Percentiles rank a stretch among this genome's conserved stretches.
Evolutionary conservation across 2,329 filamentous ascomycete species (phyloP).

Genomic region (Myriosclerotinia curreyana): DNA sequence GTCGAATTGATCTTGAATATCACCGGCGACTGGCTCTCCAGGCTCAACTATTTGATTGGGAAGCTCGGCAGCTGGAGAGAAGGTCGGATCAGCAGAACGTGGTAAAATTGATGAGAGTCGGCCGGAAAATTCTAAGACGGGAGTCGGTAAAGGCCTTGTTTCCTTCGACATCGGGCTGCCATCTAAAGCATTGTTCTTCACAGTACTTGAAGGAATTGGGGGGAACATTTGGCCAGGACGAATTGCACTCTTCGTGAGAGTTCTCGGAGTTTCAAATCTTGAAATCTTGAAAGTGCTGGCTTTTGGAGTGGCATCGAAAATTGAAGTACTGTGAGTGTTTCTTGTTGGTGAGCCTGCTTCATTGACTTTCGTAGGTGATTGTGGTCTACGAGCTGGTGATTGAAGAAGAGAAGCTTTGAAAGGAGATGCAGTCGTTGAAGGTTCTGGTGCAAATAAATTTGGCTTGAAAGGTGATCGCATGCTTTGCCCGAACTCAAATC

Average conservation of each 20-base stretch:
- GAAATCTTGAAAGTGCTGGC: conserved; percentile 37
- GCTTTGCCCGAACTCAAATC: conserved; percentile 37
- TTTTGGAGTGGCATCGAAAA: conserved; percentile 35
- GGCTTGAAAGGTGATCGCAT: conserved; percentile 37
- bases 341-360: conserved; percentile 37
- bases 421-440: conserved; percentile 25
- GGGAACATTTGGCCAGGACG: conserved; percentile 31
- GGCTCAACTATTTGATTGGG: conserved; percentile 27
- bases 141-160: background rate
- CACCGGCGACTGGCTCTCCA: background rate
- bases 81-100: conserved; percentile 37
- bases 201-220: conserved; percentile 27
- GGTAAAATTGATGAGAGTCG: conserved; percentile 44
- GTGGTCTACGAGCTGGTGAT: conserved; percentile 38
- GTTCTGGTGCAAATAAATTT: conserved; percentile 31
- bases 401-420: conserved; percentile 38
- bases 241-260: conserved; percentile 31
- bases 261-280: conserved; percentile 36
- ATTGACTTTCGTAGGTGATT: conserved; percentile 37
- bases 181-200: conserved; percentile 7
- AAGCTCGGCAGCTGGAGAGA: conserved; percentile 21
- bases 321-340: conserved; percentile 22
- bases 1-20: conserved; percentile 16
- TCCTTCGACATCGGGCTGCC: conserved; percentile 16
- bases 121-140: conserved; percentile 39